A percentile compares a stretch with the other conserved stretches of the same genome.
phyloP scores from a whole-genome alignment of 2,329 filamentous ascomycete species.

The Botrytis squamosa region DNA sequence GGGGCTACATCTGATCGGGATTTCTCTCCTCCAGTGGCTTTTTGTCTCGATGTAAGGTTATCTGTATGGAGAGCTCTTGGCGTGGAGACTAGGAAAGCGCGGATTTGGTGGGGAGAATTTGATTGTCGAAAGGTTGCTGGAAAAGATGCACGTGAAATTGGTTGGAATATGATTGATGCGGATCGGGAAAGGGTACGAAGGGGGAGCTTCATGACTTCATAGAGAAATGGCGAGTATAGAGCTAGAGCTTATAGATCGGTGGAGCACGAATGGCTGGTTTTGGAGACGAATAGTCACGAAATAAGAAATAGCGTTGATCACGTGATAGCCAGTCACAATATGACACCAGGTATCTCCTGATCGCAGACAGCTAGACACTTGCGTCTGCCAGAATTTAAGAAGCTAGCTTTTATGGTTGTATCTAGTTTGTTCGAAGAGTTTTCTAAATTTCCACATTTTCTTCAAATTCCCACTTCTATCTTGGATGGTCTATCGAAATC shows the following conservation, averaged over 20 bases:
- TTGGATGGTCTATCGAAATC: not conserved
- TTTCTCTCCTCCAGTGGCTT: not conserved
- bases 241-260: not conserved
- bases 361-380: not conserved
- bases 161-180: fast-evolving
- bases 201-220: not conserved
- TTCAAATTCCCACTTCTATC: not conserved
- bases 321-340: not conserved
- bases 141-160: not conserved
- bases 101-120: not conserved
- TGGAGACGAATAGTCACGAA: not conserved
- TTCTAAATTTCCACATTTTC: not conserved
- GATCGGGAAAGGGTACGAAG: not conserved
- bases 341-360: not conserved
- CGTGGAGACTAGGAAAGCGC: not conserved
- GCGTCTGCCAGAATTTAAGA: not conserved
- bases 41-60: not conserved
- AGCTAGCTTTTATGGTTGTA: too few species aligned
- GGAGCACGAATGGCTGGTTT: not conserved
- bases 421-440: too few species aligned
- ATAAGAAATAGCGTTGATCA: not conserved
- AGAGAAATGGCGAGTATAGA: too few species aligned
- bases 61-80: not conserved
- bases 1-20: not conserved
- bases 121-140: not conserved